phyloP scores from a whole-genome alignment of 2,329 filamentous ascomycete genomes.

The Didymosphaeria variabile region DNA sequence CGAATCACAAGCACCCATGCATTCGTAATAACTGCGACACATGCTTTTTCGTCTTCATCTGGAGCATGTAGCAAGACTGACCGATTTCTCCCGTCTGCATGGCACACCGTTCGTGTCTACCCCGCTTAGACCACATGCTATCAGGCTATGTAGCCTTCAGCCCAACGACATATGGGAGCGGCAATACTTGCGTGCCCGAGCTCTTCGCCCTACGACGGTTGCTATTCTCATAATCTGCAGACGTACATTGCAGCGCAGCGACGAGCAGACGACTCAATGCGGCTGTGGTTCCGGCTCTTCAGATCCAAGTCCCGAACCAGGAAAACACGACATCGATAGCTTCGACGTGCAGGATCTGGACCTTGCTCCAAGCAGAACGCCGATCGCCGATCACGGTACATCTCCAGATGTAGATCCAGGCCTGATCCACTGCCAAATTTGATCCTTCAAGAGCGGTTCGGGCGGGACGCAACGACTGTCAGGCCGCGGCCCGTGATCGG shows the following conservation, averaged over 20 bases:
- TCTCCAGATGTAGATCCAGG: neutral
- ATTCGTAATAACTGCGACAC: neutral
- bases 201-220: neutral
- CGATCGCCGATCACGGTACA: slow-evolving; percentile 4
- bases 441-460: slow-evolving; percentile 6
- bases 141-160: slow-evolving; percentile 7
- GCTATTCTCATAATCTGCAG: neutral
- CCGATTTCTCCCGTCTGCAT: slow-evolving; percentile 5
- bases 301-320: slow-evolving; percentile 12
- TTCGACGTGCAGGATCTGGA: slow-evolving; percentile 4
- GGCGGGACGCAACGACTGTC: slow-evolving; percentile 9
- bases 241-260: neutral
- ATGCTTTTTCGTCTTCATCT: neutral
- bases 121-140: slow-evolving; percentile 2
- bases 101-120: slow-evolving; percentile 2
- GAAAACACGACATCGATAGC: neutral
- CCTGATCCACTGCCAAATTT: neutral
- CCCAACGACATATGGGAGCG: slow-evolving; percentile 2
- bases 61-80: neutral
- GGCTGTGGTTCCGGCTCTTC: slow-evolving; percentile 4
- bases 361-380: neutral
- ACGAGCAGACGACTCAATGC: neutral
- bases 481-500: slow-evolving; percentile 26
- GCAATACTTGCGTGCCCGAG: neutral
- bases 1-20: neutral